Percentiles rank a stretch among this genome's conserved stretches.
These are phyloP conservation scores for Vigna unguiculata DNA, from an alignment of 306 rosid genomes.

Conservation along the genomic window DNA sequence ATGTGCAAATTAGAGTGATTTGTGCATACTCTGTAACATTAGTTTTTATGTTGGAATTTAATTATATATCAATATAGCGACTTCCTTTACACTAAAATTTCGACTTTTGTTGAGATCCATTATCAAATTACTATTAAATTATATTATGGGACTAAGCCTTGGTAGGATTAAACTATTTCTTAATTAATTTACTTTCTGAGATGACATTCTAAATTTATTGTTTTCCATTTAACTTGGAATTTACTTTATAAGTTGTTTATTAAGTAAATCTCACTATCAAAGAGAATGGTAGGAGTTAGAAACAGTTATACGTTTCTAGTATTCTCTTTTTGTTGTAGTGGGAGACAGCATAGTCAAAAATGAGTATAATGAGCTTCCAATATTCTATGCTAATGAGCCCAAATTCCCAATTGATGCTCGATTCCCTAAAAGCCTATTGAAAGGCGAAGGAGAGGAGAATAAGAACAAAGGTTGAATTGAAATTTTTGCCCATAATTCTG, in stretches of 20 bases:
- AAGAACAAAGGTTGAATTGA: slow-evolving; percentile 10
- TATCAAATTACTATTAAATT: too few relatives aligned
- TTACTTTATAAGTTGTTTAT: neutral
- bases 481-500: neutral
- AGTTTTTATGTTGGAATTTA: slow-evolving; percentile 7
- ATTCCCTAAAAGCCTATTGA: slow-evolving; percentile 40
- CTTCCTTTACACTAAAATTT: neutral
- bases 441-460: slow-evolving; percentile 13
- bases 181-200: too few relatives aligned
- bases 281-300: neutral
- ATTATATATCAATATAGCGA: slow-evolving; percentile 19
- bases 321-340: slow-evolving; percentile 10
- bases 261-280: neutral
- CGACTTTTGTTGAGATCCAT: neutral
- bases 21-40: slow-evolving; percentile 3
- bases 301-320: neutral
- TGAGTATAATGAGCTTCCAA: slow-evolving; percentile 20
- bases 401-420: slow-evolving; percentile 14
- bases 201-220: too few relatives aligned
- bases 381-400: slow-evolving; percentile 28
- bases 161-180: too few relatives aligned
- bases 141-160: too few relatives aligned
- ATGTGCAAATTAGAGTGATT: slow-evolving; percentile 35
- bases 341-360: slow-evolving; percentile 19
- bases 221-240: too few relatives aligned